A percentile compares a stretch with the other conserved stretches of the same genome.
These are phyloP conservation scores for Xylaria telfairii DNA, from an alignment of 495 filamentous ascomycete species.

Conservation along the genomic window DNA sequence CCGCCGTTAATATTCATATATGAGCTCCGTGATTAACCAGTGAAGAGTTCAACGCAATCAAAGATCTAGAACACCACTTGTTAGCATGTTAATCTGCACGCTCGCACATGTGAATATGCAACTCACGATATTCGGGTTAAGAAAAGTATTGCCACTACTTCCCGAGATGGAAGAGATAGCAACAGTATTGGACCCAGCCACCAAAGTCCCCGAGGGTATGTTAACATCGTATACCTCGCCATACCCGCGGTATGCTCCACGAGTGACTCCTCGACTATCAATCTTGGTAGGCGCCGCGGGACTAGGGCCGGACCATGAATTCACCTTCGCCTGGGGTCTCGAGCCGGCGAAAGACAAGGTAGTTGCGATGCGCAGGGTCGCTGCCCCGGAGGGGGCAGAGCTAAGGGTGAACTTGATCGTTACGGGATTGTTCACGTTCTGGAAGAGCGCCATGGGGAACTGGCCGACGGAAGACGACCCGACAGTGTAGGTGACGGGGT, in stretches of 20 bases:
- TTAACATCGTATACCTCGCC: constrained; percentile 66
- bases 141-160: constrained; percentile 58
- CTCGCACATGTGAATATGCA: not conserved
- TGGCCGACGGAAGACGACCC: constrained; percentile 55
- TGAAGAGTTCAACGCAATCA: constrained; percentile 61
- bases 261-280: constrained; percentile 67
- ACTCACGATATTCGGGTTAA: constrained; percentile 69
- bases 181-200: constrained; percentile 66
- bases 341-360: constrained; percentile 66
- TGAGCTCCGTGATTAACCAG: not conserved
- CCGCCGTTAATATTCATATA: not conserved
- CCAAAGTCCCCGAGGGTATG: constrained; percentile 62
- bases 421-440: constrained; percentile 64
- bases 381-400: constrained; percentile 52
- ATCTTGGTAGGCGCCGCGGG: constrained; percentile 67
- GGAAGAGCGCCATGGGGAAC: constrained; percentile 73
- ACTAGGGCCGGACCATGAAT: constrained; percentile 52
- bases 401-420: constrained; percentile 66
- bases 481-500: constrained; percentile 63
- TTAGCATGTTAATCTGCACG: not conserved
- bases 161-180: constrained; percentile 65
- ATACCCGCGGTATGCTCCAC: constrained; percentile 66
- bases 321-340: constrained; percentile 56
- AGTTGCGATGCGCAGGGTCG: constrained; percentile 67
- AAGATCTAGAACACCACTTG: constrained; percentile 51